A percentile compares a stretch with the other conserved stretches of the same genome.
Evolutionary conservation across 176 grass and related monocot species (phyloP).

Genomic region (Areca catechu): DNA sequence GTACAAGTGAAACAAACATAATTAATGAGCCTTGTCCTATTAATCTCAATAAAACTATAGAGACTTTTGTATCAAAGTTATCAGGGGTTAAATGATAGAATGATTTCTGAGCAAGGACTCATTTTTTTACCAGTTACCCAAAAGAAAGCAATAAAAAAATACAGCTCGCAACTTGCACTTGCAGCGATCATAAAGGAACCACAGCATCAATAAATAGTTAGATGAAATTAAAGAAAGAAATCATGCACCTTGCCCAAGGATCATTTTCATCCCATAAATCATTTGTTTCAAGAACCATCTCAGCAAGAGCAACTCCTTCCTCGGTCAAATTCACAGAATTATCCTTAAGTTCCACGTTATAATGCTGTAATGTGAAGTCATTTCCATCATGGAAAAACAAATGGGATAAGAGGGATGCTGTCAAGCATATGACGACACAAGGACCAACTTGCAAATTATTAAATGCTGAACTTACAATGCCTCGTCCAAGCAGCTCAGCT

Average conservation of each 20-base stretch:
- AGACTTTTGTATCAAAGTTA: too few species aligned
- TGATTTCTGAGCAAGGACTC: too few species aligned
- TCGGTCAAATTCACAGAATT: conserved; percentile 90
- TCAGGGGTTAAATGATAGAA: too few species aligned
- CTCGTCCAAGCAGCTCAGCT: conserved; percentile 70
- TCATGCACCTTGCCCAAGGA: conserved; percentile 80
- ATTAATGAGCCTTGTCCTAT: too few species aligned
- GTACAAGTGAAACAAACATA: too few species aligned
- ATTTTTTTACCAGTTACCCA: too few species aligned
- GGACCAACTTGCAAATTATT: too few species aligned
- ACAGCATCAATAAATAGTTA: conserved; percentile 8
- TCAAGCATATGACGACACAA: too few species aligned
- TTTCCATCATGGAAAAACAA: not conserved
- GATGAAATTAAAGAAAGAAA: conserved; percentile 17
- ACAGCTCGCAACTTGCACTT: too few species aligned
- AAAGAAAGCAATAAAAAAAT: too few species aligned
- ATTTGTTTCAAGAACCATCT: conserved; percentile 75
- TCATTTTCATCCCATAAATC: conserved; percentile 96
- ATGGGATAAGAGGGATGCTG: too few species aligned
- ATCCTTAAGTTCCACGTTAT: conserved; percentile 76
- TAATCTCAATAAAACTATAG: too few species aligned
- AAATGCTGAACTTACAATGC: conserved; percentile 43
- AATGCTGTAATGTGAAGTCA: conserved; percentile 64
- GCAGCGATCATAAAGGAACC: not conserved
- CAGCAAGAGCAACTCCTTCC: conserved; percentile 74